phyloP scores from a whole-genome alignment of 129 eudicot species.

The Scalesia atractyloides region DNA sequence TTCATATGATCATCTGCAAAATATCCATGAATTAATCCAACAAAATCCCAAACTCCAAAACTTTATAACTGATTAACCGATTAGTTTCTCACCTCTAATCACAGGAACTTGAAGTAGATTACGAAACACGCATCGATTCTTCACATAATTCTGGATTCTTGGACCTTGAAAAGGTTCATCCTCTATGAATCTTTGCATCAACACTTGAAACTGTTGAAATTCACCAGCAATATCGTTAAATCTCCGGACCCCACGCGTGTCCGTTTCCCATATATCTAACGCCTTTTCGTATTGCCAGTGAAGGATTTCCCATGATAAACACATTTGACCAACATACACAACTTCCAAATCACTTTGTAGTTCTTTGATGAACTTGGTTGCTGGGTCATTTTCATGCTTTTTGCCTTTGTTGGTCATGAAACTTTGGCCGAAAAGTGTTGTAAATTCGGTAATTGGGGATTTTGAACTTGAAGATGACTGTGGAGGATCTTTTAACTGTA shows the following conservation, averaged over 20 bases:
- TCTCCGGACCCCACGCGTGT: slow-evolving; percentile 49
- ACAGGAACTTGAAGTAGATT: slow-evolving; percentile 95
- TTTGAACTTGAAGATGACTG: slow-evolving; percentile 51
- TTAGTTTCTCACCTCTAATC: slow-evolving; percentile 60
- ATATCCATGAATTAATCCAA: slow-evolving; percentile 10
- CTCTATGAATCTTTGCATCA: slow-evolving; percentile 77
- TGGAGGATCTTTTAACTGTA: slow-evolving; percentile 81
- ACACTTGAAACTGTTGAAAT: slow-evolving; percentile 95
- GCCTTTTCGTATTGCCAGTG: slow-evolving; percentile 94
- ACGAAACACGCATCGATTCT: slow-evolving; percentile 65
- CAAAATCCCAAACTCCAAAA: not conserved
- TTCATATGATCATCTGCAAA: slow-evolving; percentile 56
- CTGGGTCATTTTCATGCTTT: slow-evolving; percentile 55
- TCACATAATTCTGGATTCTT: slow-evolving; percentile 66
- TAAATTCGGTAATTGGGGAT: slow-evolving; percentile 43
- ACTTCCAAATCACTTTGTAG: slow-evolving; percentile 76
- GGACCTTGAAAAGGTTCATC: slow-evolving; percentile 88
- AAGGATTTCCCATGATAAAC: slow-evolving; percentile 93
- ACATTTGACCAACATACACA: slow-evolving; percentile 93
- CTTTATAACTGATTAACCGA: not conserved
- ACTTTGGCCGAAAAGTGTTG: slow-evolving; percentile 60
- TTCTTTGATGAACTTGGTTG: slow-evolving; percentile 62
- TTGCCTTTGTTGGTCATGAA: slow-evolving; percentile 47
- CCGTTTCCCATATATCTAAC: slow-evolving; percentile 82
- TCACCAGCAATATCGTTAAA: slow-evolving; percentile 85